Evolutionary conservation across 2,329 filamentous ascomycete species (phyloP), one percentile per base, ranked within the genome.

Genomic region (Alternaria solani): DNA sequence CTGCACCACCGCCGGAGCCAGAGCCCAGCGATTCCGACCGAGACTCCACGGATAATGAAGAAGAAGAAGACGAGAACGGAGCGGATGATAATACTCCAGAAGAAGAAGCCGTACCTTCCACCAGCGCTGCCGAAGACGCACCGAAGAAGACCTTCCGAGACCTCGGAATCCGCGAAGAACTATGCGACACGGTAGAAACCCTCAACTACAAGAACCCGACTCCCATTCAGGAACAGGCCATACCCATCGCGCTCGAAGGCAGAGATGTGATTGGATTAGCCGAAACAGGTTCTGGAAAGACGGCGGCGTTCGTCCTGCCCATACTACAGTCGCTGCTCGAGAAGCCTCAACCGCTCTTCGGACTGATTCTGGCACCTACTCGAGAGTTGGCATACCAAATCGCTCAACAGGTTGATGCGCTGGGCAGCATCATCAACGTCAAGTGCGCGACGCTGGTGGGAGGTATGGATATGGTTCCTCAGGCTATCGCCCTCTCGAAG

Each of bases 231-330:
- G 85, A 86, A 52, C 87, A 96, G 77, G 86, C 93, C 0, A 96
- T 98, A 69, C 94, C 94, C 5, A 75, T 88, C 5, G 94, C 94
- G 36, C 84, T 97, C 4, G 81, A 91, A 72, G 89, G 91, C 53
- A 88, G 93, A 72, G 95, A 98, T 78, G 84, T 98, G 0, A 97
- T 99, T 69, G 95, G 94, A 42, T 85, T 98, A 52, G 95, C 95
- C 32, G 94, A 99, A 80, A 99, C 95, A 0, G 95, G 95, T 69
- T 93, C 89, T 74, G 95, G 95, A 80, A 99, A 98, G 83, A 98
- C 95, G 0, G 94, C 93, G 7, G 94, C 95, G 0, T 99, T 98
- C 77, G 93, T 93, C 0, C 83, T 99, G 3, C 95, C 95, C 1
- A 96, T 99, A 39, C 86, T 99, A 2, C 94, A 97, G 80, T 78